phyloP scores from a whole-genome alignment of 2,329 filamentous ascomycete species.

The Pseudogymnoascus sp. region DNA sequence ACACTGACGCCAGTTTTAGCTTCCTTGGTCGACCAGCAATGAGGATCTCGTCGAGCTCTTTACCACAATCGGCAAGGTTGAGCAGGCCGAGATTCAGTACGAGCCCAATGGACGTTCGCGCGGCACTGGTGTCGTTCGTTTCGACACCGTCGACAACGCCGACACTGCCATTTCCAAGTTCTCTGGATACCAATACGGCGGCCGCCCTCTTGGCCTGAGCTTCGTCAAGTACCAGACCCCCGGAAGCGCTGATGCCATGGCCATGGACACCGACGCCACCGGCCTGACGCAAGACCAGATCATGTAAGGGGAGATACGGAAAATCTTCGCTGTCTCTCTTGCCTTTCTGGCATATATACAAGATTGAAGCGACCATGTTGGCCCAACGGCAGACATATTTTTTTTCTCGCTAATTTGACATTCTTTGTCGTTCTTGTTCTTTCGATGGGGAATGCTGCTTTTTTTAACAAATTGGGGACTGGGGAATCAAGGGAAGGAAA shows the following conservation, averaged over 20 bases:
- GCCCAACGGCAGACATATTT: not conserved
- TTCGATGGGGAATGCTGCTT: not conserved
- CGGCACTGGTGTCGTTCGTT: constrained; percentile 93
- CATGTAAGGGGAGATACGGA: constrained; percentile 52
- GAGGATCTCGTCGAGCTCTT: constrained; percentile 95
- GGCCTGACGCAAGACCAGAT: constrained; percentile 96
- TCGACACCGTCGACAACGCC: constrained; percentile 72
- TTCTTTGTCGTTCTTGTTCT: not conserved
- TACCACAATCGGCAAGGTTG: constrained; percentile 94
- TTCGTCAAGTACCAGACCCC: constrained; percentile 87
- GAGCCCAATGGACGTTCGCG: constrained; percentile 92
- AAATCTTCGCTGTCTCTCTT: not conserved
- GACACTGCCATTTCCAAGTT: constrained; percentile 96
- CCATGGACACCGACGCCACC: constrained; percentile 77
- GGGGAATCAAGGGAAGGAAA: not conserved
- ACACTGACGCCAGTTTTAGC: constrained; percentile 40
- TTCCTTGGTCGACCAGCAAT: constrained; percentile 98
- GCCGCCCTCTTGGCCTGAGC: constrained; percentile 82
- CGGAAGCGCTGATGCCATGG: constrained; percentile 61
- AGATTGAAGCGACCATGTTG: not conserved
- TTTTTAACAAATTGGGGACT: not conserved
- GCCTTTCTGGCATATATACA: not conserved
- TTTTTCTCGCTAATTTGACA: not conserved
- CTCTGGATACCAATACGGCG: constrained; percentile 94
- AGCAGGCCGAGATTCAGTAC: constrained; percentile 98